These are phyloP conservation scores for Xylariaceae sp. DNA, from an alignment of 2,329 filamentous ascomycete species.

Conservation along the genomic window DNA sequence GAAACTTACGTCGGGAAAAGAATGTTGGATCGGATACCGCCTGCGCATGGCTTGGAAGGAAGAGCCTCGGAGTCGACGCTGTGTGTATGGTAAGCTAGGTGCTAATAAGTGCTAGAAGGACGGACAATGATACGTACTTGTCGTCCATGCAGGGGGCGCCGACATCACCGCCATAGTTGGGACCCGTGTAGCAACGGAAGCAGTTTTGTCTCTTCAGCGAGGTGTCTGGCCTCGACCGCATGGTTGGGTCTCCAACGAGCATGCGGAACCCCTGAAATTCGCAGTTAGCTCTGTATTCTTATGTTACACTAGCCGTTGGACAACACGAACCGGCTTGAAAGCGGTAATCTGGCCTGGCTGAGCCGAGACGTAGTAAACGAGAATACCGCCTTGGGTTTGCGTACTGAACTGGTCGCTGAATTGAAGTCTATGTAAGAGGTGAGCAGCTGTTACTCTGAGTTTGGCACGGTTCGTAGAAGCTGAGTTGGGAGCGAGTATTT, in stretches of 20 bases:
- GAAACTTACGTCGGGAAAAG: conserved; percentile 56
- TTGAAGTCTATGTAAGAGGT: conserved; percentile 36
- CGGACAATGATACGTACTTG: conserved; percentile 44
- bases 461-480: too few relatives aligned
- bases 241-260: conserved; percentile 47
- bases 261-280: conserved; percentile 48
- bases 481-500: too few relatives aligned
- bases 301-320: conserved; percentile 43
- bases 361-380: conserved; percentile 51
- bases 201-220: conserved; percentile 43
- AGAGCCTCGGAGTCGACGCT: conserved; percentile 44
- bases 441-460: conserved; percentile 16
- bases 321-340: conserved; percentile 59
- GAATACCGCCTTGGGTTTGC: conserved; percentile 45
- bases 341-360: conserved; percentile 47
- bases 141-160: conserved; percentile 48
- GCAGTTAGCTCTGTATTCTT: conserved; percentile 43
- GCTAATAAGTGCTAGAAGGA: too few relatives aligned
- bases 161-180: conserved; percentile 48
- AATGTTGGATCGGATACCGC: conserved; percentile 50
- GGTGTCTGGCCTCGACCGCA: conserved; percentile 37
- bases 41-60: conserved; percentile 43
- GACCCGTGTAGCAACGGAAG: conserved; percentile 50
- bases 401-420: conserved; percentile 47
- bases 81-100: conserved; percentile 28